Evolutionary conservation across 805 yeast species (phyloP).

Genomic region (Saccharomycopsis oosterbeekiorum): DNA sequence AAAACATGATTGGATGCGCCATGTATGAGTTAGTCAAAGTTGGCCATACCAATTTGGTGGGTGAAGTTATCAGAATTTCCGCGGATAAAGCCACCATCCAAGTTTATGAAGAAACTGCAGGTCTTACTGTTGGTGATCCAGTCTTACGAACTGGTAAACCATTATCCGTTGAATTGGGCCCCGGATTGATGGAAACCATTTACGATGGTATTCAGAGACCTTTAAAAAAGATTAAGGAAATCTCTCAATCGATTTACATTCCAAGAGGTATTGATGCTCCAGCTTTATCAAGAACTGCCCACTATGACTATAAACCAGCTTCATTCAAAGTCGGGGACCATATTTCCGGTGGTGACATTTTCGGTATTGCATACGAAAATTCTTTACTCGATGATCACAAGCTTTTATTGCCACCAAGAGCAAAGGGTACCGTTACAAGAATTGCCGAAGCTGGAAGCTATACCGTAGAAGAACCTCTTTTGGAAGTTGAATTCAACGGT

Average conservation of each 20-base stretch:
- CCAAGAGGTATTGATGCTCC: slow-evolving; percentile 99
- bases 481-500: slow-evolving; percentile 95
- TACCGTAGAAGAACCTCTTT: slow-evolving; percentile 76
- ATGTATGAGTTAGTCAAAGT: slow-evolving; percentile 98
- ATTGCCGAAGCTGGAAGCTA: slow-evolving; percentile 88
- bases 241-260: slow-evolving; percentile 85
- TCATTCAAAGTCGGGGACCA: slow-evolving; percentile 86
- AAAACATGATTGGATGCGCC: slow-evolving; percentile 98
- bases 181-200: slow-evolving; percentile 98
- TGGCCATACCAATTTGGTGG: slow-evolving; percentile 93
- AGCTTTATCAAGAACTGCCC: slow-evolving; percentile 71
- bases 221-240: slow-evolving; percentile 80
- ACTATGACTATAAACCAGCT: slow-evolving; percentile 83
- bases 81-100: slow-evolving; percentile 97
- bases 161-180: slow-evolving; percentile 97
- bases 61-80: slow-evolving; percentile 95
- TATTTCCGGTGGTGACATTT: slow-evolving; percentile 91
- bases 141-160: slow-evolving; percentile 98
- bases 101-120: slow-evolving; percentile 98
- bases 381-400: slow-evolving; percentile 88
- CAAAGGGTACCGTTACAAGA: slow-evolving; percentile 91
- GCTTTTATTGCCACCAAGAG: slow-evolving; percentile 94
- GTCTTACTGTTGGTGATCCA: slow-evolving; percentile 98
- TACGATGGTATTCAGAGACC: slow-evolving; percentile 99
- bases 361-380: slow-evolving; percentile 89